These are phyloP conservation scores for Boletus reticulatus DNA, from an alignment of 768 basidiomycete species.

Conservation along the genomic window DNA sequence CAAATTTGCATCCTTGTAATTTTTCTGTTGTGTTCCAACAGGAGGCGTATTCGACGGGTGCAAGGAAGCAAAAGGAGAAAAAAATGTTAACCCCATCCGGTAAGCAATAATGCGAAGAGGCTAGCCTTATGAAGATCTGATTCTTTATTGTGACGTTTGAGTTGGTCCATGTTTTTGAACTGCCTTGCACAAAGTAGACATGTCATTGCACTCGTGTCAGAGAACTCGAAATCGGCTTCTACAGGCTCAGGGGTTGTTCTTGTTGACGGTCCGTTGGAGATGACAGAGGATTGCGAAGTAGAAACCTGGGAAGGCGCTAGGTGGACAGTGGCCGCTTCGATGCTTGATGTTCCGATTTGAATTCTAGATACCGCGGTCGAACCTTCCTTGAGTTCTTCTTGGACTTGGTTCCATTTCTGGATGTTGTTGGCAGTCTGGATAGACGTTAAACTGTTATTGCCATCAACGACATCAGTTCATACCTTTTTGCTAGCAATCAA, in stretches of 20 bases:
- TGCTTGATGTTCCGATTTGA: conserved; percentile 4
- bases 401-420: conserved; percentile 95
- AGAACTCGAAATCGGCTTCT: conserved; percentile 77
- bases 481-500: conserved; percentile 87
- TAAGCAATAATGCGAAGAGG: conserved; percentile 34
- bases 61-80: neutral
- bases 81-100: conserved; percentile 30
- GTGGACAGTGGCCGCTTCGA: conserved; percentile 4
- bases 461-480: conserved; percentile 4
- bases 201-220: conserved; percentile 68
- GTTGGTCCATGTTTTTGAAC: conserved; percentile 84
- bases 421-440: conserved; percentile 84
- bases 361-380: conserved; percentile 25
- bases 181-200: conserved; percentile 92
- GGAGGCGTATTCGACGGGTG: neutral
- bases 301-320: conserved; percentile 5
- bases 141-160: conserved; percentile 88
- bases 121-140: conserved; percentile 94
- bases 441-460: conserved; percentile 1
- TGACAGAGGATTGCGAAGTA: conserved; percentile 8
- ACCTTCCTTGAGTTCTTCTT: conserved; percentile 73
- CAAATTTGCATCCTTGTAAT: conserved; percentile 69
- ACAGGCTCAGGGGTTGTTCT: conserved; percentile 38
- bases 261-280: conserved; percentile 23
- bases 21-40: conserved; percentile 58